Evolutionary conservation across 129 eudicot species (phyloP), one percentile per base, ranked within the genome.

Genomic region (Daucus carota): DNA sequence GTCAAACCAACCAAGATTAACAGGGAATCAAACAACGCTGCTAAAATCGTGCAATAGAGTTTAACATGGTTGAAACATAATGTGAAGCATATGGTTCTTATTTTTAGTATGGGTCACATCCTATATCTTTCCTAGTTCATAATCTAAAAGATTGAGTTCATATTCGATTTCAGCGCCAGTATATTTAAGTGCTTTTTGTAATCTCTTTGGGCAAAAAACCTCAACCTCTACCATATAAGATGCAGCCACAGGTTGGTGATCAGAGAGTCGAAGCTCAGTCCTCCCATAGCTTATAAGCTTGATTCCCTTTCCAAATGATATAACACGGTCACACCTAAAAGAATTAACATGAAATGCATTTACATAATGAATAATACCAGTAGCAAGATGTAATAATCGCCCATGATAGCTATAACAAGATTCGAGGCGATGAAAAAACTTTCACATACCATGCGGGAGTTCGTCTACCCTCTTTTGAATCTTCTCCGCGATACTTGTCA

Each of bases 211-310:
- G 46, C 84, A 86, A 85, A 91, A 94, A 50, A 83, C 97, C 81
- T 94, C 99, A 45, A 94, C 92, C 78, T 94, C 97, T 66, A 91
- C 87, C 83, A 79, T 79, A 80, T 86, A 89, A 10, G 83, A 43
- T 33, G 99, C 96, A 75, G 86, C 83, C 70, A 94, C 96, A 2
- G 99, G 99, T 70, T 97, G 87, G 76, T 94, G 99, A 80, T 94
- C 99, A 3, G 99, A 94, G 42, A 85, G 73, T 82, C 8, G 80
- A 22, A 80, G 73, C 80, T 94, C 94, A 5, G 88, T 77, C 81
- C 96, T 89, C 78, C 84, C 74, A 32, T 94, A 94, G 69, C 79
- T 79, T 45, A 91, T 22, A 72, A 84, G 85, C 84, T 81, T 89
- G 54, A 94, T 86, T 73, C 97, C 99, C 73, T 86, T 89, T 75